Evolutionary conservation across 2,329 filamentous ascomycete genomes (phyloP), one percentile per base, ranked within the genome.

Genomic region (Aspergillus latus): DNA sequence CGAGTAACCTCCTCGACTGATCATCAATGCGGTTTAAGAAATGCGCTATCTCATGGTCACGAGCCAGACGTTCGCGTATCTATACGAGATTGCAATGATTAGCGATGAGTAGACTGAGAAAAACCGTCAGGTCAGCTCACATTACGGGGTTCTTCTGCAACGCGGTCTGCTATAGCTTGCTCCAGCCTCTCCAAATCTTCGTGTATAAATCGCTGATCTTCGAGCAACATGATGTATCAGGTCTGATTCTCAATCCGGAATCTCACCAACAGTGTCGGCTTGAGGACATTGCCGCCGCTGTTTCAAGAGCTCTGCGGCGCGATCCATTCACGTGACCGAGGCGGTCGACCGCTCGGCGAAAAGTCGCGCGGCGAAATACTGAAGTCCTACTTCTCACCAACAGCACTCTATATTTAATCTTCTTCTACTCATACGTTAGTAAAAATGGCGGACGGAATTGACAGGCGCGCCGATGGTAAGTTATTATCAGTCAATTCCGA

Each of bases 121-220:
- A 39, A 51, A 55, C 13, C 42, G 34, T 29, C 56, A 36, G 39
- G 8, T 47, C 45, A 53, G 80, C 86, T 74, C 79, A 92, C 90
- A 74, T 93, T 89, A 75, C 88, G 90, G 45, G 93, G 92, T 62
- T 97, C 92, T 64, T 97, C 91, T 60, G 86, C 82, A 59, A 95
- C 85, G 68, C 92, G 89, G 77, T 97, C 92, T 53, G 90, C 88
- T 67, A 97, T 88, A 52, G 90, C 94, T 74, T 96, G 91, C 77
- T 99, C 94, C 58, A 99, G 84, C 62, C 94, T 88, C 82, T 99
- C 94, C 49, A 99, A 80, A 76, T 99, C 94, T 84, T 99, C 94
- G 67, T 97, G 92, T 66, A 97, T 85, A 68, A 90, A 92, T 66
- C 94, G 85, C 77, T 97, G 89, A 66, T 97, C 92, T 80, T 99